A percentile compares a stretch with the other conserved stretches of the same genome.
Evolutionary conservation across 768 basidiomycete genomes (phyloP).

Genomic region (Serendipita indica): DNA sequence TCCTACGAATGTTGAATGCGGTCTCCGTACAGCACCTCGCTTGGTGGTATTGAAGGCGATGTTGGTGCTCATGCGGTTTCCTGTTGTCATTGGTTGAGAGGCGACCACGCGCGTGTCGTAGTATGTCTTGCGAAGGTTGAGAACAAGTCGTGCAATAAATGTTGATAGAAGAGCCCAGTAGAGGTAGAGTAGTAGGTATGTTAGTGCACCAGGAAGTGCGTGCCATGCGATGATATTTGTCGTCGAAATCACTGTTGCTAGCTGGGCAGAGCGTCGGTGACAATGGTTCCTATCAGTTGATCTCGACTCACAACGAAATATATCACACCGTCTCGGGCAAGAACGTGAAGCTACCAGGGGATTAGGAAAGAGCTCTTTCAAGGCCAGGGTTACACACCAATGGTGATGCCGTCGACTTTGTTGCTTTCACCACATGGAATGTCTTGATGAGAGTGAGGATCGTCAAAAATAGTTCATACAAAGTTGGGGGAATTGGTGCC

Average conservation of each 20-base stretch:
- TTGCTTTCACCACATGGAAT: background rate
- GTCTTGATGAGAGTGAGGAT: background rate
- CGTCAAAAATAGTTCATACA: slow-evolving; percentile 1
- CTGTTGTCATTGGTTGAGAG: background rate
- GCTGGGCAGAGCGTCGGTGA: background rate
- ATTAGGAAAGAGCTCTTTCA: no score
- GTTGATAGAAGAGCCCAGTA: background rate
- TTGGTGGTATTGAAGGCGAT: background rate
- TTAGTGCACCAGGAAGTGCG: background rate
- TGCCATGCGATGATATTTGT: slow-evolving; percentile 3
- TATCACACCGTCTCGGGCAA: slow-evolving; percentile 2
- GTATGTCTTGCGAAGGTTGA: background rate
- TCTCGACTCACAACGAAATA: background rate
- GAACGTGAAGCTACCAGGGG: background rate
- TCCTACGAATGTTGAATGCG: background rate
- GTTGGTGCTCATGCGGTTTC: background rate
- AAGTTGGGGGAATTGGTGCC: background rate
- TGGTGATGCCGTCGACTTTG: background rate
- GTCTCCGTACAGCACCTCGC: background rate
- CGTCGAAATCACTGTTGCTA: background rate
- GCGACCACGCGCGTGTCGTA: background rate
- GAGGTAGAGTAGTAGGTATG: slow-evolving; percentile 1
- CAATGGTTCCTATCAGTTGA: background rate
- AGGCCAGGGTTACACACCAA: no score
- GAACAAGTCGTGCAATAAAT: background rate